phyloP scores from a whole-genome alignment of 495 filamentous ascomycete species.

The Penicillium turbatum region DNA sequence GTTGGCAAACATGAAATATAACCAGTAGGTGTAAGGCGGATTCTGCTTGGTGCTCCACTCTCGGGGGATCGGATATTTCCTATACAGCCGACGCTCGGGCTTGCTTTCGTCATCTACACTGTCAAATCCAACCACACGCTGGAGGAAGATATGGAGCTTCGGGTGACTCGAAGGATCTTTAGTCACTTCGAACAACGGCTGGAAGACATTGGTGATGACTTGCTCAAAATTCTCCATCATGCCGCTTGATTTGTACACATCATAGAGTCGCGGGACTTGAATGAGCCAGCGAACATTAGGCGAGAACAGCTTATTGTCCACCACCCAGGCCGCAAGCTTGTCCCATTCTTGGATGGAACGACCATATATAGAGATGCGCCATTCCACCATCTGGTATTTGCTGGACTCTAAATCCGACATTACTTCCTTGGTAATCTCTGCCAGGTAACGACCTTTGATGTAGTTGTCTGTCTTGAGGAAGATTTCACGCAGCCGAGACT shows the following conservation, averaged over 20 bases:
- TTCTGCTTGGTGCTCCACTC: slow-evolving; percentile 90
- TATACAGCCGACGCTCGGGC: slow-evolving; percentile 81
- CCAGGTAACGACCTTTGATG: slow-evolving; percentile 91
- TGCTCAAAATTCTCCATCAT: slow-evolving; percentile 88
- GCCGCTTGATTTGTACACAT: slow-evolving; percentile 85
- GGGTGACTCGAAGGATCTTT: slow-evolving; percentile 80
- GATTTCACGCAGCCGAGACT: slow-evolving; percentile 90
- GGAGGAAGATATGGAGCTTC: slow-evolving; percentile 91
- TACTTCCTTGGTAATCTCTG: slow-evolving; percentile 96
- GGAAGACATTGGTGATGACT: slow-evolving; percentile 86
- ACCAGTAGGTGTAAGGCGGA: slow-evolving; percentile 97
- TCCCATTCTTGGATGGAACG: slow-evolving; percentile 93
- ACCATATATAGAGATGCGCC: slow-evolving; percentile 96
- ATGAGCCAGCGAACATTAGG: slow-evolving; percentile 98
- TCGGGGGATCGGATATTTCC: slow-evolving; percentile 86
- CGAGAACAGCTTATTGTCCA: slow-evolving; percentile 96
- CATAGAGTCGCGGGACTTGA: slow-evolving; percentile 90
- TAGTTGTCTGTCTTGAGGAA: slow-evolving; percentile 98
- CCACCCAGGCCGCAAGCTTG: slow-evolving; percentile 95
- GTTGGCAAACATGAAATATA: slow-evolving; percentile 95
- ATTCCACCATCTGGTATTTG: slow-evolving; percentile 99
- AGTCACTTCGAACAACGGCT: slow-evolving; percentile 92
- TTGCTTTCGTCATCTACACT: slow-evolving; percentile 99
- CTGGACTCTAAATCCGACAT: slow-evolving; percentile 97
- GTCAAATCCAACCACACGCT: slow-evolving; percentile 93